Conservation (phyloP, 352 stramenopile species). For the Elongisporangium anandrum region DNA sequence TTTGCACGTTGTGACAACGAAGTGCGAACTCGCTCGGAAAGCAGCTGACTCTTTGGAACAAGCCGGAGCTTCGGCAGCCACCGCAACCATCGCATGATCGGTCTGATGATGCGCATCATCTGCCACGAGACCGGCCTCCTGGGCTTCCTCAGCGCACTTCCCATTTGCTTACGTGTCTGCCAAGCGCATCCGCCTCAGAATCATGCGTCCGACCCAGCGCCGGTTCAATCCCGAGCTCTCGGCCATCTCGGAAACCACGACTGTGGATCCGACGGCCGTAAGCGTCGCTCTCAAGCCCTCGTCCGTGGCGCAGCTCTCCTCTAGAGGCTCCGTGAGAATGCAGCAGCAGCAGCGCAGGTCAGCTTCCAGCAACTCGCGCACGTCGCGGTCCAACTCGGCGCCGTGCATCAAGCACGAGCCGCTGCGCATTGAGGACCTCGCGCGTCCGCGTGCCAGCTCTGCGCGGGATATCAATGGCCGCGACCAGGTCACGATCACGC, state of each 20-base stretch:
- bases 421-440: not conserved
- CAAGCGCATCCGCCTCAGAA: not conserved
- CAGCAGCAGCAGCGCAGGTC: conserved; percentile 1
- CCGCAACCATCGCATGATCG: not conserved
- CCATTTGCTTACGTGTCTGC: not conserved
- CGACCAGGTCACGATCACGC: not conserved
- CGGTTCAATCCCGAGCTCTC: conserved; percentile 27
- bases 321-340: not conserved
- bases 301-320: not conserved
- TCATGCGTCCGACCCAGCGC: not conserved
- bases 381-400: conserved; percentile 5
- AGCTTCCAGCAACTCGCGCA: conserved; percentile 10
- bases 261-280: conserved; percentile 17
- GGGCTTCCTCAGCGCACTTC: not conserved
- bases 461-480: not conserved
- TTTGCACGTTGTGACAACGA: not conserved
- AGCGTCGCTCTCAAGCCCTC: not conserved
- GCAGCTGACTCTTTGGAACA: not conserved
- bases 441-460: conserved; percentile 4
- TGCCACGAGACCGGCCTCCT: not conserved
- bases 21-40: not conserved
- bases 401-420: conserved; percentile 1
- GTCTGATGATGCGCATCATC: not conserved
- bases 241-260: conserved; percentile 54
- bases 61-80: not conserved